Percentiles rank a stretch among this genome's conserved stretches.
phyloP scores from a whole-genome alignment of 495 filamentous ascomycete species.

The Hypoxylon crocopeplum region DNA sequence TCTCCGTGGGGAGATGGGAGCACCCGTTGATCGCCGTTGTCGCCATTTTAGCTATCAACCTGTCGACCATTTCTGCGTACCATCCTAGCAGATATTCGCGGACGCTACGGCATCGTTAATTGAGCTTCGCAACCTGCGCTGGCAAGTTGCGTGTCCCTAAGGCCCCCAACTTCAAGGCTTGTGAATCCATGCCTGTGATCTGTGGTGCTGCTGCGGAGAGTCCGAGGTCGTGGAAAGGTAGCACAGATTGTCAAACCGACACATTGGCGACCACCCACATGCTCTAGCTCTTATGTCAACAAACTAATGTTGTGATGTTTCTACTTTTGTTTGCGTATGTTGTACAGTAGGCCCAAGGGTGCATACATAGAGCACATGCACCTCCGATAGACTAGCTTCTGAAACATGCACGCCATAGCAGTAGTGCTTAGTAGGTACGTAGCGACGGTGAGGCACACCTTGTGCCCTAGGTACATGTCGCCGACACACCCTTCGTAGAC shows the following conservation, averaged over 20 bases:
- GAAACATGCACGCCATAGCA: neutral
- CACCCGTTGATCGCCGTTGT: slow-evolving; percentile 16
- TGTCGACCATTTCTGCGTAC: neutral
- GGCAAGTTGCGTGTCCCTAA: slow-evolving; percentile 1
- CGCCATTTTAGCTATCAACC: slow-evolving; percentile 14
- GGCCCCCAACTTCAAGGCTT: slow-evolving; percentile 14
- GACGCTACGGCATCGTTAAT: slow-evolving; percentile 12
- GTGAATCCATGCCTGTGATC: slow-evolving; percentile 5
- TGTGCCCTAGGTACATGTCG: slow-evolving; percentile 1
- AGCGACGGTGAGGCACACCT: neutral
- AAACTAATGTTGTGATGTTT: neutral
- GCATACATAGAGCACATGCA: neutral
- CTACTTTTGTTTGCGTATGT: neutral
- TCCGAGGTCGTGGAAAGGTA: slow-evolving; percentile 26
- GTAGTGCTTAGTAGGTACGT: neutral
- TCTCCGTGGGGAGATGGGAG: slow-evolving; percentile 18
- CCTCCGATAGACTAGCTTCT: neutral
- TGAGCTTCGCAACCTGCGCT: slow-evolving; percentile 23
- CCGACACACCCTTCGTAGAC: neutral
- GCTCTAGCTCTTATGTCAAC: slow-evolving; percentile 4
- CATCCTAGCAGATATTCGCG: slow-evolving; percentile 1
- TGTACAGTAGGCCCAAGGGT: too few species aligned
- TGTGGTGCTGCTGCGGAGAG: slow-evolving; percentile 28
- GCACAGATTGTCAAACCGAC: slow-evolving; percentile 9
- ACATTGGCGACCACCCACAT: neutral